Evolutionary conservation across 192 early-diverging fungal genomes (phyloP).

Genomic region (Umbelopsis sp.): DNA sequence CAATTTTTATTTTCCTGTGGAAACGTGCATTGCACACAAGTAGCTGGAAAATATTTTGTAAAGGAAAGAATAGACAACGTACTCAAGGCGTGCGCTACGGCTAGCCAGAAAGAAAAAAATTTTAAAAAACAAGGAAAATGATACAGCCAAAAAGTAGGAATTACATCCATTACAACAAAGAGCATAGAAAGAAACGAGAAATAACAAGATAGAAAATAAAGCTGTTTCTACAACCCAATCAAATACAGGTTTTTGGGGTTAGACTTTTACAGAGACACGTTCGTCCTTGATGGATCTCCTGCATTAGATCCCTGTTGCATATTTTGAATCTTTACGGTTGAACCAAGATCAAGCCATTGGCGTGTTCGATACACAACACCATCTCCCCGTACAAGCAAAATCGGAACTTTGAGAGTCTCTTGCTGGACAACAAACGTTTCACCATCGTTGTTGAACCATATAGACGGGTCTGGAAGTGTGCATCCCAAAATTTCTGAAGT

Average conservation of each 20-base stretch:
- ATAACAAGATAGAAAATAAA: conserved; percentile 1
- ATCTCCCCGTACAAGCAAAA: conserved; percentile 25
- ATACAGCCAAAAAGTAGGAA: background rate
- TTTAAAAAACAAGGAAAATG: background rate
- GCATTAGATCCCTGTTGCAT: conserved; percentile 20
- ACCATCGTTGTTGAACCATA: conserved; percentile 21
- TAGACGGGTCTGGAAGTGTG: background rate
- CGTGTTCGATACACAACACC: conserved; percentile 28
- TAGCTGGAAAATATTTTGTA: background rate
- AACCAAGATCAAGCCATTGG: conserved; percentile 17
- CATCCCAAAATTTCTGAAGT: background rate
- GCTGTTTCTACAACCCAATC: conserved; percentile 16
- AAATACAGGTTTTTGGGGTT: conserved; percentile 12
- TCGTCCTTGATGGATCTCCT: conserved; percentile 16
- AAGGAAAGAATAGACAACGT: background rate
- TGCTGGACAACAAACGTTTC: background rate
- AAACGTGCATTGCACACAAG: background rate
- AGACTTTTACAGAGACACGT: conserved; percentile 11
- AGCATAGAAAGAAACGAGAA: background rate
- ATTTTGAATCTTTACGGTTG: conserved; percentile 4
- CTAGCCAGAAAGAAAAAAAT: background rate
- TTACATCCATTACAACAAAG: no score
- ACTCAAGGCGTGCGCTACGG: no score
- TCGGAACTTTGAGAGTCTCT: conserved; percentile 9
- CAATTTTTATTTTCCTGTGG: no score